Percentiles rank a stretch among this genome's conserved stretches.
phyloP scores from a whole-genome alignment of 768 basidiomycete genomes.

The Russula virescens region DNA sequence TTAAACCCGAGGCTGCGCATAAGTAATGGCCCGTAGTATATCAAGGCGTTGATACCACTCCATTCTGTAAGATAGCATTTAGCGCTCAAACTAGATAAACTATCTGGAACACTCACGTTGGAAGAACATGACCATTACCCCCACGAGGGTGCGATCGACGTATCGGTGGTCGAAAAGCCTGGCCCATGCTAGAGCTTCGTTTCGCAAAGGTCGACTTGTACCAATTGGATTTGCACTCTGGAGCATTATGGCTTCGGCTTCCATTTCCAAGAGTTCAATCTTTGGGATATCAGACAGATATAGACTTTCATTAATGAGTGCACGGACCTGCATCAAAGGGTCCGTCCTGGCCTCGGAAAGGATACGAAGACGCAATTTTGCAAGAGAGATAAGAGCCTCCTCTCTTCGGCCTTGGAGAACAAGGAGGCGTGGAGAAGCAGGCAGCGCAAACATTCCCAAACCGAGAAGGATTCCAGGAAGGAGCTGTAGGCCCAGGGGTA shows the following conservation, averaged over 20 bases:
- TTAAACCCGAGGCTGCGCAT: conserved; percentile 57
- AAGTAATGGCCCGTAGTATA: conserved; percentile 77
- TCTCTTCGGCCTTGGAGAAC: conserved; percentile 49
- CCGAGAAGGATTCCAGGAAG: conserved; percentile 63
- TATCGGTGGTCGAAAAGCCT: conserved; percentile 50
- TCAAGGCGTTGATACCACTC: conserved; percentile 80
- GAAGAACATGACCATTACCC: conserved; percentile 73
- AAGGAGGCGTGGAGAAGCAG: conserved; percentile 56
- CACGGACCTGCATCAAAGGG: conserved; percentile 43
- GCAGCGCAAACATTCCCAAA: conserved; percentile 53
- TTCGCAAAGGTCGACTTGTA: conserved; percentile 8
- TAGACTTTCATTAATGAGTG: not conserved
- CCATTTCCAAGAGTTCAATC: conserved; percentile 76
- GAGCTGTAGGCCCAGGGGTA: conserved; percentile 68
- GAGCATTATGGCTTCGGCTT: conserved; percentile 54
- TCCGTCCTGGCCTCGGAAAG: conserved; percentile 44
- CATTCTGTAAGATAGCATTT: conserved; percentile 47
- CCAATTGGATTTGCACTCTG: conserved; percentile 33
- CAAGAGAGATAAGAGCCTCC: conserved; percentile 55
- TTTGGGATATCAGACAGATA: conserved; percentile 27
- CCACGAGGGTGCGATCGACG: conserved; percentile 58
- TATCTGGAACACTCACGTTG: conserved; percentile 52
- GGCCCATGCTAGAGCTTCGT: conserved; percentile 47
- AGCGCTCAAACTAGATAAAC: not conserved
- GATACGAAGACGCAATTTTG: conserved; percentile 46